phyloP scores from a whole-genome alignment of 2,329 filamentous ascomycete genomes.

The Talaromyces atroroseus region DNA sequence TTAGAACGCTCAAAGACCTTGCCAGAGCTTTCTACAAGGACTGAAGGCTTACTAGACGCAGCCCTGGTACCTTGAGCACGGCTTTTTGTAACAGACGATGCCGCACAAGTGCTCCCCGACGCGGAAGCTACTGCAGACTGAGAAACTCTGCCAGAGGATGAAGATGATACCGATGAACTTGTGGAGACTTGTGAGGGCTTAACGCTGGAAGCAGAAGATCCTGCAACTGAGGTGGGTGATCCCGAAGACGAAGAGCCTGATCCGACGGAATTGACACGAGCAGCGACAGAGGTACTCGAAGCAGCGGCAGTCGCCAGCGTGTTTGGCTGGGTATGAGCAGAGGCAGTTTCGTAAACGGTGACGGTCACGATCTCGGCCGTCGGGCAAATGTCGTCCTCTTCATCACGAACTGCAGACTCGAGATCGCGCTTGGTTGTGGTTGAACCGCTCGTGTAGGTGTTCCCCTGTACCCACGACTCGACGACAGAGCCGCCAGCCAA shows the following conservation, averaged over 20 bases:
- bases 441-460: constrained; percentile 52
- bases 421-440: constrained; percentile 13
- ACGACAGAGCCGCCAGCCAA: constrained; percentile 66
- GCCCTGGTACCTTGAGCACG: constrained; percentile 56
- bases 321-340: neutral
- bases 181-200: neutral
- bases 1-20: constrained; percentile 77
- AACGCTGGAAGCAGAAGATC: neutral
- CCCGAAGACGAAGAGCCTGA: too few species aligned
- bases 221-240: too few species aligned
- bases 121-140: neutral
- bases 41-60: constrained; percentile 58
- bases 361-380: constrained; percentile 12
- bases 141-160: neutral
- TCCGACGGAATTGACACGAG: neutral
- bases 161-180: neutral
- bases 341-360: constrained; percentile 13
- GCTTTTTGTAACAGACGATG: constrained; percentile 30
- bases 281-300: neutral
- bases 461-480: constrained; percentile 72
- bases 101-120: constrained; percentile 18
- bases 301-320: neutral
- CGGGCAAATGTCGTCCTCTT: constrained; percentile 11
- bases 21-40: constrained; percentile 60
- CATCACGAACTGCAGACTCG: neutral